Conservation (phyloP, 2,329 filamentous ascomycete species). For the Sodiomyces alkalinus region DNA sequence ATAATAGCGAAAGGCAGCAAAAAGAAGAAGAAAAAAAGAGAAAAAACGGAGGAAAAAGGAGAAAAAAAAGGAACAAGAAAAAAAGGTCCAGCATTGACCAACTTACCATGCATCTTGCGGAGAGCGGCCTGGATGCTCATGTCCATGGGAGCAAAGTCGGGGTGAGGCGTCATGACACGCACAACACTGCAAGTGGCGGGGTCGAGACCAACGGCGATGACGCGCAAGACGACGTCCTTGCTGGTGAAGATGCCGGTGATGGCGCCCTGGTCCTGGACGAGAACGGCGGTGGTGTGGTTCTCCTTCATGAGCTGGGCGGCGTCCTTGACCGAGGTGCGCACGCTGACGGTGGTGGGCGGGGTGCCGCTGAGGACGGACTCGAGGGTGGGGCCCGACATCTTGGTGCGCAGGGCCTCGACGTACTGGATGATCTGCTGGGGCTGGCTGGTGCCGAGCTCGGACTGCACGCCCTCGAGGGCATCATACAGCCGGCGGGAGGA, state of each 20-base stretch:
- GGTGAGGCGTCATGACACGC: slow-evolving; percentile 96
- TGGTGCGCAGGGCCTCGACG: slow-evolving; percentile 82
- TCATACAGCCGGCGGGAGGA: slow-evolving; percentile 98
- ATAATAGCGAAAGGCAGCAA: too few species aligned
- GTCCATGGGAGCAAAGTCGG: slow-evolving; percentile 94
- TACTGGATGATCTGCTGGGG: slow-evolving; percentile 99
- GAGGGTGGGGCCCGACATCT: slow-evolving; percentile 96
- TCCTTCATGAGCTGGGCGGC: slow-evolving; percentile 96
- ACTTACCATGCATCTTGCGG: slow-evolving; percentile 94
- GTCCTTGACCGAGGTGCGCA: slow-evolving; percentile 91
- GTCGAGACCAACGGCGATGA: slow-evolving; percentile 92
- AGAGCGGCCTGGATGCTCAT: slow-evolving; percentile 98
- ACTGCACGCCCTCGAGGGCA: slow-evolving; percentile 93
- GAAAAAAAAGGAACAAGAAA: too few species aligned
- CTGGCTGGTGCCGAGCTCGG: slow-evolving; percentile 86
- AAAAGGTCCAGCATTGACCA: neutral
- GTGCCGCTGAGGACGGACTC: slow-evolving; percentile 87
- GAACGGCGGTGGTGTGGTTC: slow-evolving; percentile 89
- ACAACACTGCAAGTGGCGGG: slow-evolving; percentile 93
- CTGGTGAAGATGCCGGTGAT: slow-evolving; percentile 99
- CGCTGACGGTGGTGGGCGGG: slow-evolving; percentile 87
- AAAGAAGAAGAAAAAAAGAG: too few species aligned
- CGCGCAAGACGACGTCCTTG: slow-evolving; percentile 95
- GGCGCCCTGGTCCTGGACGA: slow-evolving; percentile 91
- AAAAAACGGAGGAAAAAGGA: too few species aligned